Percentiles rank a stretch among this genome's conserved stretches.
Evolutionary conservation across 192 early-diverging fungal genomes (phyloP).

Genomic region (Oehlia diaphana): DNA sequence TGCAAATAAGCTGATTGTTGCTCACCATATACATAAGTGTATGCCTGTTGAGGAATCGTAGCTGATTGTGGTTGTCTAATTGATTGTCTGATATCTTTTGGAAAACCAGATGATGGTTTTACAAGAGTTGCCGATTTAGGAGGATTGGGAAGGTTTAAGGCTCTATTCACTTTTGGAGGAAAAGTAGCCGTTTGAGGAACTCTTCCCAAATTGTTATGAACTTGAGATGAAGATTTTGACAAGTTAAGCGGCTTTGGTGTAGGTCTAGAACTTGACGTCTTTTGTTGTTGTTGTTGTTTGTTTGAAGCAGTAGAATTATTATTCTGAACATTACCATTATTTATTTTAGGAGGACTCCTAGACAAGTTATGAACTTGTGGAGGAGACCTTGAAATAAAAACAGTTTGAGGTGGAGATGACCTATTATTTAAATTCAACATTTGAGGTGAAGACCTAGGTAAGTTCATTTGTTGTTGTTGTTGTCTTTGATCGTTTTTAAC

Average conservation of each 20-base stretch:
- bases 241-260: constrained; percentile 30
- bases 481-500: background rate
- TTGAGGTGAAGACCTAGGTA: constrained; percentile 19
- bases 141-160: constrained; percentile 26
- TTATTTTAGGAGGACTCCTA: constrained; percentile 11
- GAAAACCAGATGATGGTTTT: constrained; percentile 22
- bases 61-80: constrained; percentile 10
- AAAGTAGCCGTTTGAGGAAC: constrained; percentile 32
- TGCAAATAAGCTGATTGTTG: constrained; percentile 18
- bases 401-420: constrained; percentile 8
- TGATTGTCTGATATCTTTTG: constrained; percentile 17
- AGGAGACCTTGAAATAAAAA: constrained; percentile 15
- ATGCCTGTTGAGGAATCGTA: constrained; percentile 5
- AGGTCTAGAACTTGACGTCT: constrained; percentile 2
- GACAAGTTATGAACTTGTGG: constrained; percentile 12
- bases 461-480: constrained; percentile 19
- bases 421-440: background rate
- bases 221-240: constrained; percentile 21
- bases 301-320: background rate
- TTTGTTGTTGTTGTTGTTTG: constrained; percentile 22
- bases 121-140: constrained; percentile 28
- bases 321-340: constrained; percentile 3
- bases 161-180: constrained; percentile 30
- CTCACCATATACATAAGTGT: constrained; percentile 11
- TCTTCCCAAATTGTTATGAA: constrained; percentile 11